phyloP scores from a whole-genome alignment of 441 rosid species.

The Brassica hybrid region DNA sequence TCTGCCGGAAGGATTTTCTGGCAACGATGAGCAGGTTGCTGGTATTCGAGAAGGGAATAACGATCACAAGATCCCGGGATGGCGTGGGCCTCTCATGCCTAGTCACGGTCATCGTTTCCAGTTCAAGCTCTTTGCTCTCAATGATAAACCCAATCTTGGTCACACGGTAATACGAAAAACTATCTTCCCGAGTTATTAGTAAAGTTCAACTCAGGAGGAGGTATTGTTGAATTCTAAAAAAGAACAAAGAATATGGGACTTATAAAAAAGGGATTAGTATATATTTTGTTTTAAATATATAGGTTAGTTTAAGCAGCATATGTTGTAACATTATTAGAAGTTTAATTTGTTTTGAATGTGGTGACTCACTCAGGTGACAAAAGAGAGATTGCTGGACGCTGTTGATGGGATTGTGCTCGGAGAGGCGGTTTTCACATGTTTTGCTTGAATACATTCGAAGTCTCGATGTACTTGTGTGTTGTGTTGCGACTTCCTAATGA shows the following conservation, averaged over 20 bases:
- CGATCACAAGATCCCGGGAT: constrained; percentile 74
- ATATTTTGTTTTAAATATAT: background rate
- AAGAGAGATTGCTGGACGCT: constrained; percentile 69
- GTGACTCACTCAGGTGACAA: constrained; percentile 56
- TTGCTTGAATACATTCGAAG: constrained; percentile 41
- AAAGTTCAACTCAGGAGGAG: background rate
- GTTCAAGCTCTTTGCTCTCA: constrained; percentile 78
- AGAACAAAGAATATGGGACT: background rate
- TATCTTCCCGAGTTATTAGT: background rate
- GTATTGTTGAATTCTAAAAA: background rate
- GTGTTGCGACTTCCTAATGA: background rate
- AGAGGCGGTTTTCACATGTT: constrained; percentile 58
- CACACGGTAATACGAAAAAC: constrained; percentile 48
- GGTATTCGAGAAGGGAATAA: constrained; percentile 70
- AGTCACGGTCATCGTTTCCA: constrained; percentile 62
- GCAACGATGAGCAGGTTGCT: constrained; percentile 52
- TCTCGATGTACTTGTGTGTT: background rate
- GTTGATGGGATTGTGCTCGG: constrained; percentile 69
- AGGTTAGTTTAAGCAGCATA: background rate
- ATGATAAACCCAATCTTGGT: constrained; percentile 56
- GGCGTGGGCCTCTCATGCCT: constrained; percentile 73
- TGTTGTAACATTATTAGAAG: background rate
- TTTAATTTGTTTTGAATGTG: background rate
- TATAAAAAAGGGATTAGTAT: background rate
- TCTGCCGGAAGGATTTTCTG: constrained; percentile 71